A percentile compares a stretch with the other conserved stretches of the same genome.
Evolutionary conservation across 768 basidiomycete species (phyloP).

Genomic region (Daedaleopsis nitida): DNA sequence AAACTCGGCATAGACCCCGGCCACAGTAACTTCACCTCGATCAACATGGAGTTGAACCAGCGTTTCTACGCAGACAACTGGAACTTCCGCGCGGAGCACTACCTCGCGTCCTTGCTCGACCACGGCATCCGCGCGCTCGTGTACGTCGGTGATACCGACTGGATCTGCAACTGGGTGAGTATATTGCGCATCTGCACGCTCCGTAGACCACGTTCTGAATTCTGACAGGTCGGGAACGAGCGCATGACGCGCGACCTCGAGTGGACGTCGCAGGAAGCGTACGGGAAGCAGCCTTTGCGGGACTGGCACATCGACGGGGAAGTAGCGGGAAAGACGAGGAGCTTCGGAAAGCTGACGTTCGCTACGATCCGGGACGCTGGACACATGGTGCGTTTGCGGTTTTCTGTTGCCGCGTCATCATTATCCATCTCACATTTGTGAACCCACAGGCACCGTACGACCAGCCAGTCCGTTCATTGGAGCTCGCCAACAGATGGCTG

Average conservation of each 20-base stretch:
- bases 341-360: conserved; percentile 58
- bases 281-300: conserved; percentile 40
- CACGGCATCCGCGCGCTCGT: conserved; percentile 50
- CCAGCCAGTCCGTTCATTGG: conserved; percentile 56
- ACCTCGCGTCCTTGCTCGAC: conserved; percentile 56
- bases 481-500: conserved; percentile 52
- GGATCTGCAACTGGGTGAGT: conserved; percentile 56
- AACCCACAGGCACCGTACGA: conserved; percentile 58
- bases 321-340: conserved; percentile 55
- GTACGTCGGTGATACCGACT: conserved; percentile 56
- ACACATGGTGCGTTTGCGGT: conserved; percentile 57
- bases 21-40: conserved; percentile 31
- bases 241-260: conserved; percentile 55
- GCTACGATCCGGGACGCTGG: conserved; percentile 66
- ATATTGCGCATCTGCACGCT: background rate
- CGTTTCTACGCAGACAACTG: conserved; percentile 27
- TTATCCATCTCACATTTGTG: background rate
- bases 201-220: background rate
- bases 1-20: conserved; percentile 64
- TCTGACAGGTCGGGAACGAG: conserved; percentile 52
- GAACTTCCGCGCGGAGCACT: conserved; percentile 29
- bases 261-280: conserved; percentile 56
- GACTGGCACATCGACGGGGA: conserved; percentile 58
- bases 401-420: background rate
- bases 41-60: conserved; percentile 47